Base-by-base conservation (phyloP, 352 stramenopile genomes). In the Globisporangium abappressorium region DNA sequence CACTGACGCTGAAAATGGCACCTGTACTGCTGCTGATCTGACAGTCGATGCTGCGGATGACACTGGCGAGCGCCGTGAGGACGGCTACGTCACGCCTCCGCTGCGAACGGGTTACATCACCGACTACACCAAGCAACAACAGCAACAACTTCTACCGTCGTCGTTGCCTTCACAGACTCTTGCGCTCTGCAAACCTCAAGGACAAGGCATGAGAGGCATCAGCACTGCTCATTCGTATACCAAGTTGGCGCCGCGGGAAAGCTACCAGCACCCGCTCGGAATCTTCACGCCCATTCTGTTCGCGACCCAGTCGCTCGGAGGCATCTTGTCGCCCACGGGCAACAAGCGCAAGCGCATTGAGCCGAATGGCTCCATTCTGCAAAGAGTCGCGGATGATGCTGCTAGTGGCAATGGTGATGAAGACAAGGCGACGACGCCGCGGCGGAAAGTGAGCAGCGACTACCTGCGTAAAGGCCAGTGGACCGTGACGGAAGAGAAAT, bases 381-480 rank as follows among this genome's bases (percentile, higher is more conserved):
- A 47, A 8, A n/a, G 59, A 9, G 28, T 15, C 20, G 26, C 47
- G 22, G 62, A 20, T 18, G 62, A 15, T n/a, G 38, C 30, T 18
- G 12, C 38, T 3, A 14, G 34, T 7, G 54, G 33, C 33, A 62
- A 38, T 26, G 20, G 46, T 33, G 61, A 59, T 22, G 61, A 59
- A 30, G 49, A 66, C 30, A 46, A 36, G 43, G 54, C 24, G 36
- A 63, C 65, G n/a, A 36, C 64, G 14, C 65, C 68, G 2, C 84
- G 77, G 34, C 81, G 82, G 33, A 92, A 91, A 61, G 76, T 65
- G 33, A 88, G 76, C 70, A 79, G 76, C n/a, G 81, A 91, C 41
- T 92, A 78, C 64, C 70, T 93, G 0, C 78, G 85, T 11, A 93
- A 91, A 62, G 85, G 85, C 0, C 83, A 92, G 71, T 93, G 85